Base-by-base conservation (phyloP, 2,329 filamentous ascomycete genomes). In the Epichloe gansuensis region DNA sequence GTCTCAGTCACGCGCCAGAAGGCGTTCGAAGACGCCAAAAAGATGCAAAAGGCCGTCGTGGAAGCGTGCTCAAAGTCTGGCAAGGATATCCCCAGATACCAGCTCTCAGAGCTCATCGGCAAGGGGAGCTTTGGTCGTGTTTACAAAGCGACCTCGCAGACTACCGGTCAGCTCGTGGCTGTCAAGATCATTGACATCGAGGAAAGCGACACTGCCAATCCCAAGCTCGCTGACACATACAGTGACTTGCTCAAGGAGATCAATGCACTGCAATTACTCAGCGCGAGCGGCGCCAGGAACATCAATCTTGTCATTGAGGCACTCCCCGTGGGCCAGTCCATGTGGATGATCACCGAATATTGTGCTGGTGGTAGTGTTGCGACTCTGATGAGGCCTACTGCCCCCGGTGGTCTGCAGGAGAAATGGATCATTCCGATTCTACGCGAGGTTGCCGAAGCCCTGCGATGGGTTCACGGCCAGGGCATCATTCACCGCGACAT, bases 341-440 rank as follows among this genome's bases (percentile, higher is more conserved):
- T 94, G 71, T 94, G 88, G 88, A 87, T 93, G 72, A 81, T 93
- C 52, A 90, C 85, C 54, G 87, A 93, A 68, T 89, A 90, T 66
- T 90, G 87, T 60, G 86, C 85, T 5, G 88, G 88, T 55, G 88
- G 88, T 47, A 93, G 87, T 64, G 84, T 94, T 64, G 84, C 78
- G 57, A 90, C 77, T 55, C 76, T 78, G 53, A 83, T 84, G 81
- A 80, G 77, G 63, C 81, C 83, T n/a, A 84, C 79, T 1, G 73
- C 75, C 3, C 80, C 80, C 0, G 78, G 77, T 1, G 81, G 82
- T 2, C 67, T 86, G n/a, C 76, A 80, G 59, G 82, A 86, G 69
- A 84, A 81, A 63, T 85, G 79, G 76, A 84, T 85, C 52, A 77
- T 83, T 13, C 78, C 82, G 4, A 84, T 85, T 54, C 61, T 85